Percentiles rank a stretch among this genome's conserved stretches.
These are phyloP conservation scores for Fusarium torreyae DNA, from an alignment of 2,329 filamentous ascomycete species.

Conservation along the genomic window DNA sequence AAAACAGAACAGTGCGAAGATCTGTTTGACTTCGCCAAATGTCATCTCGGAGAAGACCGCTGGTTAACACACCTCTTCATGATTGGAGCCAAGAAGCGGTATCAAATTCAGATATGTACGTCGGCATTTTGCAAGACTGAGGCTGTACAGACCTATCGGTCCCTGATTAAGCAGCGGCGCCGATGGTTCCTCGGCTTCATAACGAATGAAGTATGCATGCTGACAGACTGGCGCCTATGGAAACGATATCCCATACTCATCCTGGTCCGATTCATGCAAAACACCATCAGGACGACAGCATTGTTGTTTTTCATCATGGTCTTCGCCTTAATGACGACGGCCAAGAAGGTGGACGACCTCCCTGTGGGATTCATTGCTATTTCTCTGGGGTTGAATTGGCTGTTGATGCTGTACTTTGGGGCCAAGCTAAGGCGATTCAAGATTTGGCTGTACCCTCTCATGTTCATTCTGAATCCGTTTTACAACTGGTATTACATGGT, in stretches of 20 bases:
- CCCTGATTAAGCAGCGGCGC: slow-evolving; percentile 92
- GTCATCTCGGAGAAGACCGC: slow-evolving; percentile 93
- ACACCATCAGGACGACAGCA: slow-evolving; percentile 95
- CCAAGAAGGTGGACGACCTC: slow-evolving; percentile 81
- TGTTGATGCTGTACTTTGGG: slow-evolving; percentile 97
- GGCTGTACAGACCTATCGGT: slow-evolving; percentile 88
- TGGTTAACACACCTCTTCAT: slow-evolving; percentile 99
- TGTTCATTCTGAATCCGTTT: slow-evolving; percentile 96
- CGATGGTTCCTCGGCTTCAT: slow-evolving; percentile 98
- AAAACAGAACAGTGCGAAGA: slow-evolving; percentile 96
- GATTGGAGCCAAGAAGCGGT: slow-evolving; percentile 93
- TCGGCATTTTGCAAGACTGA: slow-evolving; percentile 99
- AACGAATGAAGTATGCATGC: slow-evolving; percentile 98
- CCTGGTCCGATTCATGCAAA: slow-evolving; percentile 91
- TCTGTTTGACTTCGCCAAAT: slow-evolving; percentile 96
- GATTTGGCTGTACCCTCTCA: slow-evolving; percentile 93
- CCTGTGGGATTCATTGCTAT: slow-evolving; percentile 95
- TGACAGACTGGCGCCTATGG: slow-evolving; percentile 95
- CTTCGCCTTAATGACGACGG: slow-evolving; percentile 87
- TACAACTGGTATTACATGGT: slow-evolving; percentile 99
- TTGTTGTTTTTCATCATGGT: slow-evolving; percentile 95
- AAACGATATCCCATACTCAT: slow-evolving; percentile 89
- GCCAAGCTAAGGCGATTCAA: slow-evolving; percentile 90
- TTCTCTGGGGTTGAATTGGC: slow-evolving; percentile 92
- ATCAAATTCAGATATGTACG: slow-evolving; percentile 98